Evolutionary conservation across 2,329 filamentous ascomycete genomes (phyloP), one percentile per base, ranked within the genome.

Genomic region (Colletotrichum sp.): DNA sequence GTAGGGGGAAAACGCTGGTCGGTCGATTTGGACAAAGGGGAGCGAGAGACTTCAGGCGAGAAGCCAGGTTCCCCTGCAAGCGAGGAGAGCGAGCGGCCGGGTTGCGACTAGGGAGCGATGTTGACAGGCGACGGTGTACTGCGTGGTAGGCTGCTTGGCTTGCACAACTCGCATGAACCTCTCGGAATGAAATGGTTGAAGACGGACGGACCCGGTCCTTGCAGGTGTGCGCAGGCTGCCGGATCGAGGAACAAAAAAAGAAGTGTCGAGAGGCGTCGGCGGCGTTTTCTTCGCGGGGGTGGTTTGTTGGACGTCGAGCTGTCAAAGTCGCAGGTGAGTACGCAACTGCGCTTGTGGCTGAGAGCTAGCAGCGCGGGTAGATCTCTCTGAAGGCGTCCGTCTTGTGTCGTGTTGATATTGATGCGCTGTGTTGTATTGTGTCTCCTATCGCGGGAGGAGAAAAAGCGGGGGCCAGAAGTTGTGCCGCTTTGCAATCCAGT

Each of bases 281-380:
- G 69, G 52, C 52, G 52, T 69, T 21, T 28, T 59, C 26, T 52
- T 44, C n/a, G 36, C 55, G n/a, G 70, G 28, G 59, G 24, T n/a
- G 30, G 30, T 32, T 63, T 34, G 30, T 8, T 62, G 39, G 69
- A 44, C 52, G 70, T 74, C 70, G 65, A 69, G 65, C 74, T 76
- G 74, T 69, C 74, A 69, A 69, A 74, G 74, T 74, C 70, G 70
- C 74, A 76, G 65, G 64, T 60, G 70, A 73, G 49, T 52, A 52
- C 59, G 26, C 28, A 63, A 69, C 28, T 69, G 28, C 64, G 65
- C 70, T 74, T 74, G 74, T 76, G 70, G 71, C 74, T 76, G 70
- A 69, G 44, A 69, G 65, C 44, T 65, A 65, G 62, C 18, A 39
- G 16, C 18, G 52, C 66, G n/a, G 16, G 62, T 24, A 67, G 32